A percentile compares a stretch with the other conserved stretches of the same genome.
These are phyloP conservation scores for Macrophomina tecta DNA, from an alignment of 2,329 filamentous ascomycete genomes.

Conservation along the genomic window DNA sequence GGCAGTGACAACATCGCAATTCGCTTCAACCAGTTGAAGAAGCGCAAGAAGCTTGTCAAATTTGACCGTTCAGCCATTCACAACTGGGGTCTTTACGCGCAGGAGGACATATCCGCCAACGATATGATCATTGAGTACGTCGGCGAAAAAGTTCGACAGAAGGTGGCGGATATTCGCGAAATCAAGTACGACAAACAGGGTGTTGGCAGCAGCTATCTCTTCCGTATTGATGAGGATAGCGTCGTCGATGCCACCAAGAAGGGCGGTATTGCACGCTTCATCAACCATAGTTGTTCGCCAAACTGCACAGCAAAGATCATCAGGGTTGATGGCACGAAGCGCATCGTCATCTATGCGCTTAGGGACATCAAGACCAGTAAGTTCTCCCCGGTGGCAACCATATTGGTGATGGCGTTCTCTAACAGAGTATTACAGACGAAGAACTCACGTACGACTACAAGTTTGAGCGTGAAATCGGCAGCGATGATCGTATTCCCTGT, in stretches of 20 bases:
- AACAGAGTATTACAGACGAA: constrained; percentile 70
- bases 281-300: constrained; percentile 97
- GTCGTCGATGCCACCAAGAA: constrained; percentile 99
- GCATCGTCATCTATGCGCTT: constrained; percentile 98
- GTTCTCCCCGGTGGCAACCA: constrained; percentile 45
- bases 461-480: constrained; percentile 96
- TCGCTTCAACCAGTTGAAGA: constrained; percentile 98
- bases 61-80: constrained; percentile 98
- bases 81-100: constrained; percentile 97
- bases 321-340: constrained; percentile 95
- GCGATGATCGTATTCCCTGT: constrained; percentile 93
- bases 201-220: constrained; percentile 95
- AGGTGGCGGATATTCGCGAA: constrained; percentile 96
- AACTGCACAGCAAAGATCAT: constrained; percentile 99
- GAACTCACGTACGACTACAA: constrained; percentile 99
- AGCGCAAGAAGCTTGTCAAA: constrained; percentile 98
- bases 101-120: constrained; percentile 95
- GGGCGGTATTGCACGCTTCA: constrained; percentile 96
- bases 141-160: constrained; percentile 94
- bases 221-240: constrained; percentile 96
- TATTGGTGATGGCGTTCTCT: background rate
- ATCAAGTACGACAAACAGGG: constrained; percentile 92
- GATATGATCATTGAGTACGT: constrained; percentile 99
- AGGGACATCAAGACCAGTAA: constrained; percentile 93
- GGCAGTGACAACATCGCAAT: constrained; percentile 81